These are phyloP conservation scores for Blastocystis sp. DNA, from an alignment of 352 stramenopile genomes.

Conservation along the genomic window DNA sequence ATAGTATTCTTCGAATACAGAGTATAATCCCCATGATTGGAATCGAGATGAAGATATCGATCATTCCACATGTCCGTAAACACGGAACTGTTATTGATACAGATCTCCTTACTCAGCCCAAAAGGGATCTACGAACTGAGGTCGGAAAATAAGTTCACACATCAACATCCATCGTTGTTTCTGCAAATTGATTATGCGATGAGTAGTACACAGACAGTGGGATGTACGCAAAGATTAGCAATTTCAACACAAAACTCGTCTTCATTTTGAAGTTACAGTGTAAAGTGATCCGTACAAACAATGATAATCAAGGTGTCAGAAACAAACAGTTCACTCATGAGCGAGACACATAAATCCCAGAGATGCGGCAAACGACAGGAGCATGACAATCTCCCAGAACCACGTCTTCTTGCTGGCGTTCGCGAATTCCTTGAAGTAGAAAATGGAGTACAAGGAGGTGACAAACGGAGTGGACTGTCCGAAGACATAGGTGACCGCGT, in stretches of 20 bases:
- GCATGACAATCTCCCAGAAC: not conserved
- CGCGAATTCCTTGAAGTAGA: not conserved
- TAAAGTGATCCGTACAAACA: not conserved
- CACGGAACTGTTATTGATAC: slow-evolving; percentile 50
- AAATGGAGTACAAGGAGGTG: slow-evolving; percentile 12
- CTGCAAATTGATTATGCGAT: not conserved
- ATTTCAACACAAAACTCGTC: not conserved
- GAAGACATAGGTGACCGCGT: not conserved
- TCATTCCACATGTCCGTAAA: slow-evolving; percentile 49
- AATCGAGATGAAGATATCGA: slow-evolving; percentile 8
- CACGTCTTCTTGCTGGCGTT: slow-evolving; percentile 1
- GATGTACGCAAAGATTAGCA: not conserved
- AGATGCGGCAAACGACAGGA: not conserved
- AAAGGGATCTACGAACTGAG: not conserved
- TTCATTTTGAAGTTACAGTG: not conserved
- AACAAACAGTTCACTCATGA: slow-evolving; percentile 6
- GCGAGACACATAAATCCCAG: not conserved
- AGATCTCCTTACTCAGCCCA: slow-evolving; percentile 11
- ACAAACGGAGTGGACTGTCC: not conserved
- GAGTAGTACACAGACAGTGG: slow-evolving; percentile 14
- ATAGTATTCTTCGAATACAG: slow-evolving; percentile 55
- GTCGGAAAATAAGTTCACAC: not conserved
- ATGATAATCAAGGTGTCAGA: not conserved
- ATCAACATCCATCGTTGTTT: not conserved
- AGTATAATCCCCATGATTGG: not conserved